A percentile compares a stretch with the other conserved stretches of the same genome.
Conservation (phyloP, 2,329 filamentous ascomycete genomes). For the Fusarium chlamydosporum region DNA sequence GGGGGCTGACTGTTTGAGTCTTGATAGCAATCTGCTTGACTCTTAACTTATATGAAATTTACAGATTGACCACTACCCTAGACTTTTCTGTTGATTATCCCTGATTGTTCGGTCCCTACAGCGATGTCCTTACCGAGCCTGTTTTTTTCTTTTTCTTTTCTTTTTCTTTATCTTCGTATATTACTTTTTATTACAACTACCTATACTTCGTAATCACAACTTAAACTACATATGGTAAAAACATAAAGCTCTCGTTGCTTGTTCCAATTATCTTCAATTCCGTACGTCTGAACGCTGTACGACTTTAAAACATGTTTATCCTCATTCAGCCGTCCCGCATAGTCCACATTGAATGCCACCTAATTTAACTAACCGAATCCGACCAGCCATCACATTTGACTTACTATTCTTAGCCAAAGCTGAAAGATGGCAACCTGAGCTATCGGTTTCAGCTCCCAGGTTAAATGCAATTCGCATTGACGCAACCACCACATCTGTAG, state of each 20-base stretch:
- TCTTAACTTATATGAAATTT: no score
- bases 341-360: background rate
- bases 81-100: no score
- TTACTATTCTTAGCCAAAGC: background rate
- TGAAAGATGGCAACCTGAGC: background rate
- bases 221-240: background rate
- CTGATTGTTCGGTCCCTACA: no score
- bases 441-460: background rate
- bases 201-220: no score
- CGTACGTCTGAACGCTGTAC: background rate
- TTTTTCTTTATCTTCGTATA: no score
- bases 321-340: background rate
- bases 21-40: no score
- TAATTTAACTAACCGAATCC: background rate
- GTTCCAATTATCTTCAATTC: no score
- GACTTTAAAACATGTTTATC: background rate
- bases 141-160: no score
- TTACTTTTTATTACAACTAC: no score
- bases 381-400: background rate
- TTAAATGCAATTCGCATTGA: background rate
- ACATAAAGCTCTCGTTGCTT: background rate
- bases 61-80: no score
- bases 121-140: no score
- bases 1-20: no score
- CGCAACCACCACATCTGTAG: background rate